Base-by-base conservation (phyloP, 805 yeast genomes). In the Lachancea mirantina region DNA sequence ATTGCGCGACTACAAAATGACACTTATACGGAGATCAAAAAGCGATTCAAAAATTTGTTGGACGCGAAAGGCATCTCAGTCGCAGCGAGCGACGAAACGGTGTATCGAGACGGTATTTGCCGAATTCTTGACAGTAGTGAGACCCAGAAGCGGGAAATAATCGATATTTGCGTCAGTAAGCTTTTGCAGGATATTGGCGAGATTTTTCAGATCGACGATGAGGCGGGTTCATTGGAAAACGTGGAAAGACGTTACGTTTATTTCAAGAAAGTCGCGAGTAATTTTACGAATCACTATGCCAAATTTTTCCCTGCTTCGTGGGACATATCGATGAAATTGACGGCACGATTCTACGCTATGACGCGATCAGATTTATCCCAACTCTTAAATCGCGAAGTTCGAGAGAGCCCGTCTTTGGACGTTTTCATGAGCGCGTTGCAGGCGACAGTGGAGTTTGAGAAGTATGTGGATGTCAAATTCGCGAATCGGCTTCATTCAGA, bases 161-260 rank as follows among this genome's bases (percentile, higher is more conserved):
- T 76, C 6, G 72, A 68, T 28, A 84, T 94, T 89, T 84, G 81
- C 55, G 71, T 82, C 39, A 73, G 71, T 35, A 66, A 66, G 19
- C 76, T 80, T 41, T 64, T 92, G 33, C 72, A 71, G 47, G 97
- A 89, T 47, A 75, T 89, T 26, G 70, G 70, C 21, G 62, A 74
- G 14, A 84, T 92, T 8, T 92, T 92, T 59, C 71, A 75, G 34
- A 67, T 77, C 7, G 68, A 76, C 9, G 96, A 87, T 46, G 98
- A 92, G 58, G 98, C 98, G 0, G 96, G 96, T 1, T 80, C 94
- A 4, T 61, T 92, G 39, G 98, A 92, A 38, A 92, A 92, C 56
- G 59, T 92, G 32, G 70, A 75, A 19, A 65, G 96, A 44, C 65
- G 98, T 30, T 92, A 76, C 54, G 72, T 87, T 19, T 89, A 81